Base-by-base conservation (phyloP, 495 filamentous ascomycete genomes). In the Xylaria grammica region DNA sequence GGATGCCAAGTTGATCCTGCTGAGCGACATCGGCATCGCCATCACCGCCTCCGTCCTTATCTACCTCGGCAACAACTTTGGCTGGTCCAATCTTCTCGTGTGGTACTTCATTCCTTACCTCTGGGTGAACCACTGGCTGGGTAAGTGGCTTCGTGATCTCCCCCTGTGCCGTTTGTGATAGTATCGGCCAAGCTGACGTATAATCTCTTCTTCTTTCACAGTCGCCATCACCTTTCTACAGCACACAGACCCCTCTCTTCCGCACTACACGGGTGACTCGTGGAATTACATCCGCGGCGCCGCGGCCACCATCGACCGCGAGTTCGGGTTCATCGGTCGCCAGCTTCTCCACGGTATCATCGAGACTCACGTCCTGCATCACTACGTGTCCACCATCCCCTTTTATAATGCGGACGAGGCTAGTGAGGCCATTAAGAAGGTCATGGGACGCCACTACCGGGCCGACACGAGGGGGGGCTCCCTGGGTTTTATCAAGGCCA, bases 71-170 rank as follows among this genome's bases (percentile, higher is more conserved):
- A 84, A 87, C 75, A 92, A 78, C 55, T 97, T 87, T 69, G 94
- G 96, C 73, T 94, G 88, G 85, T 71, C 82, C 67, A 97, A 96
- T 78, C 80, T 98, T 71, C 78, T 90, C 29, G 89, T 99, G 45
- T 98, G 95, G 94, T 99, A 98, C 77, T 87, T 91, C 72, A 71
- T 96, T 61, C 95, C 95, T 10, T 99, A 97, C 76, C 81, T 98
- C 66, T 97, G 94, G 94, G 95, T 98, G 26, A 96, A 99, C 86
- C 94, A 98, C 87, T 99, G 95, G 90, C 87, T 93, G 58, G 88
- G 88, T 90, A 86, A 81, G 87, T 54, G 20, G 19, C 36, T 17
- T 24, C 34, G 5, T 40, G 11, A 49, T 27, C 5, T 38, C 38
- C 24, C 32, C 22, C 22, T 26, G 9, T n/a, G 24, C 7, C 17